Base-by-base conservation (phyloP, 768 basidiomycete species). In the Leccinum imitatum region DNA sequence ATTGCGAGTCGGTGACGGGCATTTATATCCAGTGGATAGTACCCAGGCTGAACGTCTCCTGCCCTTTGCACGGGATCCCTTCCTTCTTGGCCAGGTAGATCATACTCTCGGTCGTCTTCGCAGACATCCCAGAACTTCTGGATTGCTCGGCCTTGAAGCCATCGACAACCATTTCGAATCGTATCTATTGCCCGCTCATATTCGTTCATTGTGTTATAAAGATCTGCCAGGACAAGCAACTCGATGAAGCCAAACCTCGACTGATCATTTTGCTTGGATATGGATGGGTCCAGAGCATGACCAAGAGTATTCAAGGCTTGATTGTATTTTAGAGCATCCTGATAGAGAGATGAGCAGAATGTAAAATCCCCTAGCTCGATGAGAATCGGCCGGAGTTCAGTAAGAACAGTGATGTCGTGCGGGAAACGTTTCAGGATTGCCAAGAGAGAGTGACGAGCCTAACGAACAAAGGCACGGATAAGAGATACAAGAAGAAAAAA, bases 81-180 rank as follows among this genome's bases (percentile, higher is more conserved):
- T 60, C 65, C 65, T 88, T 79, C 68, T 93, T 90, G 58, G 93
- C 74, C 9, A 78, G 78, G 69, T 83, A 86, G 19, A 57, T 66
- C 70, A 68, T 84, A 99, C 73, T 99, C 96, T 53, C 95, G 79
- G 69, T 99, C 96, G 69, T 99, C 95, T 31, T 82, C 83, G 56
- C 86, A 83, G 21, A 81, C 71, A 63, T 94, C 91, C 94, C 95
- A 98, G 59, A 87, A 86, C 56, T 78, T 80, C 69, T 90, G 87
- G 50, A 82, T 77, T 33, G 75, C 77, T 33, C 96, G 78, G 0
- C 93, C 92, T 71, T 98, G 93, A n/a, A 98, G 73, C 96, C 96
- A 98, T 57, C 96, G 77, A 54, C 84, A 88, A 1, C 95, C 95
- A 54, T 78, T 79, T 51, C 89, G 81, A 54, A 96, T 86, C 1